A percentile compares a stretch with the other conserved stretches of the same genome.
Evolutionary conservation across 805 yeast species (phyloP).

Genomic region (Lachancea waltii): DNA sequence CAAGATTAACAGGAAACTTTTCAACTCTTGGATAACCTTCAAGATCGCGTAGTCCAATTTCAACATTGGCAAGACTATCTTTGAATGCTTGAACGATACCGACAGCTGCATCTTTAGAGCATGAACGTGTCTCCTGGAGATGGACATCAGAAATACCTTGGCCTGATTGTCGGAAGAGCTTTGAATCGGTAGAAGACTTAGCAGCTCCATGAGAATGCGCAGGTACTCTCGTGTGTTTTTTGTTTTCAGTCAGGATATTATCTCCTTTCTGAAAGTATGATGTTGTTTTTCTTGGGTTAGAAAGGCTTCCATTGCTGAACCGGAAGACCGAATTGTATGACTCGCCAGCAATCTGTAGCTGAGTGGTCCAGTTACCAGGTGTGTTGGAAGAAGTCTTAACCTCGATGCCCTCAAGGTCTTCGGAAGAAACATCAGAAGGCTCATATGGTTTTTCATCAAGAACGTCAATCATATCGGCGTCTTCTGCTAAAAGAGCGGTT

Average conservation of each 20-base stretch:
- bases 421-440: conserved; percentile 47
- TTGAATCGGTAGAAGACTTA: conserved; percentile 17
- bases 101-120: conserved; percentile 9
- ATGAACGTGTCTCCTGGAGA: conserved; percentile 2
- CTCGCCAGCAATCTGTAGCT: conserved; percentile 45
- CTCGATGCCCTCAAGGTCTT: conserved; percentile 41
- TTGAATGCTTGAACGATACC: conserved; percentile 16
- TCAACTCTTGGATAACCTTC: conserved; percentile 36
- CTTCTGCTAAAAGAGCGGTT: conserved; percentile 11
- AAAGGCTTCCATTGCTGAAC: too few species aligned
- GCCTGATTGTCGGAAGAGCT: conserved; percentile 15
- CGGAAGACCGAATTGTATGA: conserved; percentile 31
- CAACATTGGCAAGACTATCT: conserved; percentile 22
- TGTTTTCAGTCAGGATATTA: conserved; percentile 19
- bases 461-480: conserved; percentile 30
- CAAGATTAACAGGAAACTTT: conserved; percentile 32
- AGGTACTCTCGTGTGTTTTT: conserved; percentile 19
- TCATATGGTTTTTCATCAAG: conserved; percentile 64
- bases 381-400: conserved; percentile 42
- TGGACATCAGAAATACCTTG: conserved; percentile 1
- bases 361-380: conserved; percentile 59
- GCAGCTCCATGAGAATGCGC: conserved; percentile 11
- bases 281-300: too few species aligned
- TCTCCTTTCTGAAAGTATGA: too few species aligned
- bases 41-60: conserved; percentile 21